Base-by-base conservation (phyloP, 768 basidiomycete species). In the Agrocybe pediades region DNA sequence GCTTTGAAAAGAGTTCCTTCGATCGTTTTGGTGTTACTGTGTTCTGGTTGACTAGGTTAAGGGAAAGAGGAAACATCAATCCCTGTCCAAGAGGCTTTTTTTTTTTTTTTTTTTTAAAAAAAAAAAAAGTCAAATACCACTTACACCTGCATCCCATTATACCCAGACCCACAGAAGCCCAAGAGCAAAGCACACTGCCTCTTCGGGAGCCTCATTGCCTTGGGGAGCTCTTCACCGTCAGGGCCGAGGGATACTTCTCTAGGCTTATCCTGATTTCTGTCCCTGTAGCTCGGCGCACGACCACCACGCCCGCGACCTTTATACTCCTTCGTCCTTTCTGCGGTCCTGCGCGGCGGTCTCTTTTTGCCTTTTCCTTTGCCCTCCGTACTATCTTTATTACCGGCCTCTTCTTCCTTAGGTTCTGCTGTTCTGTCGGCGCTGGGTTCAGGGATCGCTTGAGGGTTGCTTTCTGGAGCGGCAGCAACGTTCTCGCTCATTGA, bases 101-200 rank as follows among this genome's bases (percentile, higher is more conserved):
- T n/a, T n/a, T n/a, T n/a, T n/a, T n/a, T n/a, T n/a, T n/a, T n/a
- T n/a, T n/a, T n/a, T n/a, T n/a, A n/a, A n/a, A n/a, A n/a, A n/a
- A n/a, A n/a, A n/a, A n/a, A 36, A 26, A 30, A 39, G 13, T 29
- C 3, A 33, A 80, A 90, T 64, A 65, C 95, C 92, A 94, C 93
- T 65, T 65, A 97, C 96, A 95, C 89, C 74, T 98, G 96, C 92
- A 97, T 98, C 20, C 96, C 96, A 62, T 82, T 88, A 68, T 87
- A 97, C 1, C 91, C 93, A 0, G 91, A 86, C 6, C 96, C 96
- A 70, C 92, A 93, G 62, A 94, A 98, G 2, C 95, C 95, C 23
- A 98, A 75, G 47, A 97, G 72, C 43, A 98, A 68, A 0, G 92
- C 95, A 36, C 87, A 87, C 73, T 87, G 87, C 62, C 87, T 81